Evolutionary conservation across 495 filamentous ascomycete species (phyloP).

Genomic region (Rhypophila decipiens): DNA sequence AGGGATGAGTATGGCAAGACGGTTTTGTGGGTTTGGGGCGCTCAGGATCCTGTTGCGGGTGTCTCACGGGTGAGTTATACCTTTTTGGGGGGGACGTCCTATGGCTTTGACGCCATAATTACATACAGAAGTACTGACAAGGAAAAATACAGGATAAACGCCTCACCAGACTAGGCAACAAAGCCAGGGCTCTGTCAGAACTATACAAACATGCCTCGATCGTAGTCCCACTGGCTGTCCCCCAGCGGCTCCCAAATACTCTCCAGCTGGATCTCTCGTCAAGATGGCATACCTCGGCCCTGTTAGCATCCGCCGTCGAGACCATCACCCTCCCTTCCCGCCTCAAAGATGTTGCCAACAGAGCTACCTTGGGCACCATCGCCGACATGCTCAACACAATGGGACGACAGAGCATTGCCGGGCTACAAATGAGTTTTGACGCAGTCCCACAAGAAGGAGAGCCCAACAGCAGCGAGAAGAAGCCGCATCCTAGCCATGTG

Average conservation of each 20-base stretch:
- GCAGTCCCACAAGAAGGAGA: constrained; percentile 5
- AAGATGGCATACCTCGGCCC: constrained; percentile 73
- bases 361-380: constrained; percentile 54
- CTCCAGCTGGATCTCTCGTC: constrained; percentile 59
- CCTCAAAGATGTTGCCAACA: constrained; percentile 47
- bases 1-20: constrained; percentile 88
- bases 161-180: constrained; percentile 53
- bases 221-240: constrained; percentile 69
- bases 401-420: constrained; percentile 74
- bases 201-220: constrained; percentile 66
- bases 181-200: constrained; percentile 59
- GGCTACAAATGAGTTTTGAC: constrained; percentile 54
- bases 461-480: constrained; percentile 9
- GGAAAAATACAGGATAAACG: constrained; percentile 1
- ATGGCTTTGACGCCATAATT: background rate
- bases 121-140: background rate
- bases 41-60: constrained; percentile 54
- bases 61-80: constrained; percentile 49
- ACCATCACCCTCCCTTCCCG: constrained; percentile 72
- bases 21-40: constrained; percentile 77
- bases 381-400: constrained; percentile 66
- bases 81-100: background rate
- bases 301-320: constrained; percentile 75
- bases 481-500: background rate
- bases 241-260: constrained; percentile 53